phyloP scores from a whole-genome alignment of 331 rosid species.

The Ulmus americana region DNA sequence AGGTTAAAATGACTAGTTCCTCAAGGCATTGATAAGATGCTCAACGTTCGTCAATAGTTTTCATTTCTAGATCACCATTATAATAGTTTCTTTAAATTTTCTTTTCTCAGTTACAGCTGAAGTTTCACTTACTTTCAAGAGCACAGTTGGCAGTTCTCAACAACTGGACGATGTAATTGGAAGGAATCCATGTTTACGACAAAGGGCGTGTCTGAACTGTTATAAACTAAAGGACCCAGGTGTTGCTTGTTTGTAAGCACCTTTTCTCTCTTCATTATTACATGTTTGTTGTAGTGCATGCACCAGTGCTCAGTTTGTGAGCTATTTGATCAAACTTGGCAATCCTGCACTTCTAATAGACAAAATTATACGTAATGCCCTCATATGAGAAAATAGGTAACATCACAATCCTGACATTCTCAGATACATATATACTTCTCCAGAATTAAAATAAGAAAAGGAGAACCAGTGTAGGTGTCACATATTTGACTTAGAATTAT shows the following conservation, averaged over 20 bases:
- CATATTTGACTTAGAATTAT: too few species aligned
- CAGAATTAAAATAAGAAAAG: too few species aligned
- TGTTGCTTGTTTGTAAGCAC: constrained; percentile 51
- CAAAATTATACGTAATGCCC: too few species aligned
- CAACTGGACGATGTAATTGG: constrained; percentile 24
- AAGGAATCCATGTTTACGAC: constrained; percentile 39
- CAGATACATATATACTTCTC: too few species aligned
- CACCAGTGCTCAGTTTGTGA: not conserved
- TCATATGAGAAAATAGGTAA: too few species aligned
- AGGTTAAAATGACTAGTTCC: not conserved
- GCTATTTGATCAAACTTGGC: not conserved
- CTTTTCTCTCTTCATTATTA: constrained; percentile 10
- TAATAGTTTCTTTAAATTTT: not conserved
- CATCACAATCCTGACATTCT: too few species aligned
- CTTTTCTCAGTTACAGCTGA: constrained; percentile 38
- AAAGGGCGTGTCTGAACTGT: constrained; percentile 35
- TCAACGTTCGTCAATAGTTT: not conserved
- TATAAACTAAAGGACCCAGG: constrained; percentile 42
- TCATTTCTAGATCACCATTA: not conserved
- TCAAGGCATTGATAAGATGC: not conserved
- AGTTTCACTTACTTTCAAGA: constrained; percentile 40
- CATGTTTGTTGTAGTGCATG: not conserved
- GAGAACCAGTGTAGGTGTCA: too few species aligned
- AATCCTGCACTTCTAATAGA: not conserved
- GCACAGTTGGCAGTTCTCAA: constrained; percentile 20